A percentile compares a stretch with the other conserved stretches of the same genome.
phyloP scores from a whole-genome alignment of 306 rosid species.

The Boehmeria nivea region DNA sequence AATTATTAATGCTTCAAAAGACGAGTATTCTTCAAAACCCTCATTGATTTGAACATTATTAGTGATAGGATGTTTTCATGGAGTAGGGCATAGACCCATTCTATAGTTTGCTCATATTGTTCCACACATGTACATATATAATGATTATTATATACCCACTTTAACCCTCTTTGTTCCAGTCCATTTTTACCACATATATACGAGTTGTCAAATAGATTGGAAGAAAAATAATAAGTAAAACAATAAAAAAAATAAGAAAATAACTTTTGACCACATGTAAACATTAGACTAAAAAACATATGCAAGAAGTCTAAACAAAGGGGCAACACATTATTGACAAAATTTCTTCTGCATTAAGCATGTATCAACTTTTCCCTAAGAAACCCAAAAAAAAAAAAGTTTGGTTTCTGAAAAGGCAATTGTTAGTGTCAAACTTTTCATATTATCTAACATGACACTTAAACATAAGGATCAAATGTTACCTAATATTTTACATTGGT shows the following conservation, averaged over 20 bases:
- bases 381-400: not conserved
- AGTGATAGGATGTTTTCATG: no score
- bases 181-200: no score
- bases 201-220: not conserved
- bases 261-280: not conserved
- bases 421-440: constrained; percentile 12
- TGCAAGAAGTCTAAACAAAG: not conserved
- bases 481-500: not conserved
- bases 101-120: no score
- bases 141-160: no score
- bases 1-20: no score
- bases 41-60: no score
- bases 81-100: no score
- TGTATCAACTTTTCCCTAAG: constrained; percentile 27
- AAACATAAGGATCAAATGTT: not conserved
- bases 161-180: no score
- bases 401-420: not conserved
- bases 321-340: constrained; percentile 9
- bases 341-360: constrained; percentile 72
- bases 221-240: not conserved
- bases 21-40: no score
- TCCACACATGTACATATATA: no score
- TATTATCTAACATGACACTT: constrained; percentile 13
- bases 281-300: not conserved
- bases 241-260: not conserved